Evolutionary conservation across 371 early-diverging fungal species (phyloP), one percentile per base, ranked within the genome.

Genomic region (Zopfochytrium polystomum): DNA sequence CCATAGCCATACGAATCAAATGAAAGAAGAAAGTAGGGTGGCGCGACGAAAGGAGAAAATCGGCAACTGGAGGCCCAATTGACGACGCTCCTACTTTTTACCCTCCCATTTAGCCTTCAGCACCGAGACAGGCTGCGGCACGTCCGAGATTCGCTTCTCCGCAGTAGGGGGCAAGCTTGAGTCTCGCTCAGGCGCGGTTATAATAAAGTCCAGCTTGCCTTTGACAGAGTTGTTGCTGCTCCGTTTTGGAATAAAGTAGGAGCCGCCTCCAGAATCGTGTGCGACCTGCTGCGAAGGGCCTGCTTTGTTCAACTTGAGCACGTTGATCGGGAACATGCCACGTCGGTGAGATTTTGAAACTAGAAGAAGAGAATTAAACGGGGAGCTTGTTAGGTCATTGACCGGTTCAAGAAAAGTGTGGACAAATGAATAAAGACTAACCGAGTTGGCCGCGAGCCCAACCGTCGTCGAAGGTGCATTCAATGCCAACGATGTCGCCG

Each of bases 401-500:
- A 55, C 32, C 26, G 26, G 33, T 13, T 33, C 7, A 22, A 34
- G 15, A 22, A 15, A 31, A 51, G 20, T 27, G 31, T 23, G 49
- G 0, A 32, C 6, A 33, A 3, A 11, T 6, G 18, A 49, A 32
- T 26, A 25, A 3, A 13, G n/a, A 62, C 63, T 56, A 27, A 63
- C 63, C 45, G 43, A 66, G 44, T 44, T 66, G 67, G 1, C 75
- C 78, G 34, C 78, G 62, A 2, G 75, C 75, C 76, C 75, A 78
- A 13, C 75, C 75, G 62, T 78, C 78, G 9, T 54, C 54, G 60
- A 68, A 78, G 54, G 65, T 62, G 25, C 62, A 49, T 59, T 78
- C 78, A 31, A 78, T 71, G 47, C 74, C 75, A 45, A 78, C 69
- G 43, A 78, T 71, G 52, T 78, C 78, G 33, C 75, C 78, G 29